Evolutionary conservation across 23 red algal species (phyloP).

Genomic region (Gracilaria gracilis): DNA sequence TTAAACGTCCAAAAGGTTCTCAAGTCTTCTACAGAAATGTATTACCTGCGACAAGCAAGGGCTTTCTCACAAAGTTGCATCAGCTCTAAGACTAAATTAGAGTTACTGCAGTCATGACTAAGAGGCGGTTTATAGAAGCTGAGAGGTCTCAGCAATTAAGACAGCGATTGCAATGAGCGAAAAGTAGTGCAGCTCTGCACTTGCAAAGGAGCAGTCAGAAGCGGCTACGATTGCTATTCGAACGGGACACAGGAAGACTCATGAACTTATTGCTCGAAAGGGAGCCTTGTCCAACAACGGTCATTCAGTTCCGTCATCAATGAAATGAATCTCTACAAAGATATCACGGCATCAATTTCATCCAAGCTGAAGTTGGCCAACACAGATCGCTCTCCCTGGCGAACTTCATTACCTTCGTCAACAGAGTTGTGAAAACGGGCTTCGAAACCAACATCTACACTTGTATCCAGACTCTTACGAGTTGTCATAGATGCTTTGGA

Average conservation of each 20-base stretch:
- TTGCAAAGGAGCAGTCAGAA: not conserved
- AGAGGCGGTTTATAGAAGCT: too few relatives aligned
- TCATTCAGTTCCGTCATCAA: not conserved
- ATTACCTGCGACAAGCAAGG: too few relatives aligned
- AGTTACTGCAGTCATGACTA: too few relatives aligned
- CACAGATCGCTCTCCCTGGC: not conserved
- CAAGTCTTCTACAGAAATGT: too few relatives aligned
- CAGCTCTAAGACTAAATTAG: too few relatives aligned
- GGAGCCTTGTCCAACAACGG: not conserved
- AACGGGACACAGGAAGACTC: not conserved
- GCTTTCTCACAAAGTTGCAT: too few relatives aligned
- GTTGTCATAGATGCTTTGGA: slow-evolving; percentile 2
- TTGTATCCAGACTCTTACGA: not conserved
- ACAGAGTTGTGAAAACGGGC: not conserved
- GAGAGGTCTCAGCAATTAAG: too few relatives aligned
- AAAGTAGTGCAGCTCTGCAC: not conserved
- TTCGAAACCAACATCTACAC: not conserved
- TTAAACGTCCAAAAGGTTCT: too few relatives aligned
- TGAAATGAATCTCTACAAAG: not conserved
- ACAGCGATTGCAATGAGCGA: slow-evolving; percentile 8
- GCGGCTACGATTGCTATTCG: not conserved
- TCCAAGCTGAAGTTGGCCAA: slow-evolving; percentile 24
- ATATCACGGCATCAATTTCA: not conserved
- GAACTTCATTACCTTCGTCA: not conserved
- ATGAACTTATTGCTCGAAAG: not conserved